Percentiles rank a stretch among this genome's conserved stretches.
phyloP scores from a whole-genome alignment of 257 asterid species.

The Avicennia marina region DNA sequence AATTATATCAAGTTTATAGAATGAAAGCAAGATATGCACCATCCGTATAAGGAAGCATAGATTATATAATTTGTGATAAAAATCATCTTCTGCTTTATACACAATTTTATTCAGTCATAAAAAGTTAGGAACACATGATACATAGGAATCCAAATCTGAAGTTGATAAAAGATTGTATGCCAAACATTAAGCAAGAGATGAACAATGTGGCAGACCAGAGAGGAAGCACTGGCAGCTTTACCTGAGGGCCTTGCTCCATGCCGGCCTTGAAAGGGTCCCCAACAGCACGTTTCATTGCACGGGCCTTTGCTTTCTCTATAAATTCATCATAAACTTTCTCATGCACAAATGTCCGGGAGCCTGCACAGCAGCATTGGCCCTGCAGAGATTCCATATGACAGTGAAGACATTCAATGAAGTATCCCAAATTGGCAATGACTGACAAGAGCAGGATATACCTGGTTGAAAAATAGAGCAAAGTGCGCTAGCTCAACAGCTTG shows the following conservation, averaged over 20 bases:
- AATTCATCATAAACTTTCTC: conserved; percentile 87
- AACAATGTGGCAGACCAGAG: too few species aligned
- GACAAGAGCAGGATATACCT: conserved; percentile 38
- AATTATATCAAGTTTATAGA: conserved; percentile 10
- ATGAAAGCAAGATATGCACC: conserved; percentile 1
- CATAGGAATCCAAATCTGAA: too few species aligned
- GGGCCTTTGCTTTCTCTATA: conserved; percentile 71
- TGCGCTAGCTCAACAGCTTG: conserved; percentile 88
- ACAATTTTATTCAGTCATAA: too few species aligned
- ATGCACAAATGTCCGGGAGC: conserved; percentile 83
- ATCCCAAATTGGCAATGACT: background rate
- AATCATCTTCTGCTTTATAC: background rate
- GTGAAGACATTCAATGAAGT: background rate
- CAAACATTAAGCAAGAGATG: background rate
- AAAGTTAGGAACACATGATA: too few species aligned
- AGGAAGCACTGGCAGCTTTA: conserved; percentile 13
- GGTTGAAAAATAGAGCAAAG: conserved; percentile 88
- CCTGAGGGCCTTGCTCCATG: conserved; percentile 98
- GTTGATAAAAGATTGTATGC: background rate
- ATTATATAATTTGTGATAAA: background rate
- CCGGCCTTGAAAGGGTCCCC: conserved; percentile 97
- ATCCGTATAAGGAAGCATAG: background rate
- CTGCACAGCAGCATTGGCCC: conserved; percentile 99
- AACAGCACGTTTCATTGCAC: conserved; percentile 67
- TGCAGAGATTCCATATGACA: conserved; percentile 19